A percentile compares a stretch with the other conserved stretches of the same genome.
Evolutionary conservation across 345 rosid genomes (phyloP).

Genomic region (Citropsis articulata): DNA sequence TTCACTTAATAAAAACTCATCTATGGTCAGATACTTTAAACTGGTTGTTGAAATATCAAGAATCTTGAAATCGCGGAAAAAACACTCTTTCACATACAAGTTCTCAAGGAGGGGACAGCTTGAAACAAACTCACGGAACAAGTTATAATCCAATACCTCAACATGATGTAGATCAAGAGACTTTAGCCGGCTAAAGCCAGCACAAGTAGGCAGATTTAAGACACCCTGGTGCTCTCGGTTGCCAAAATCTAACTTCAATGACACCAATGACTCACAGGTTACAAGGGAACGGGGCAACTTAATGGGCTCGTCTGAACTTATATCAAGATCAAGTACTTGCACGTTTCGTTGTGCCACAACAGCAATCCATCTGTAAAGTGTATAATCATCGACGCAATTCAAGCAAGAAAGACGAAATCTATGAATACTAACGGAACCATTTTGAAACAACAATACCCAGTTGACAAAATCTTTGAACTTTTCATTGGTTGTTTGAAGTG

Average conservation of each 20-base stretch:
- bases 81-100: background rate
- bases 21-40: background rate
- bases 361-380: background rate
- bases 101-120: background rate
- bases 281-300: background rate
- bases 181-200: background rate
- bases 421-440: background rate
- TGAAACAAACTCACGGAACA: background rate
- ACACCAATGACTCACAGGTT: background rate
- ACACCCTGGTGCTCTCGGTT: no score
- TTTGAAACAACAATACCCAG: background rate
- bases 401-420: background rate
- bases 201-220: background rate
- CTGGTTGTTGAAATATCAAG: background rate
- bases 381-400: background rate
- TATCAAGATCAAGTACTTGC: background rate
- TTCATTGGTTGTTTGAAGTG: no score
- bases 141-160: background rate
- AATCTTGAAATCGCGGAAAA: background rate
- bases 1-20: background rate
- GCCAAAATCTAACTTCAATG: background rate
- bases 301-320: background rate
- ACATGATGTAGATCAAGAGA: background rate
- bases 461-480: background rate
- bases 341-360: background rate